Evolutionary conservation across 1,284 basidiomycete species (phyloP).

Genomic region (Cystobasidiaceae sp.): DNA sequence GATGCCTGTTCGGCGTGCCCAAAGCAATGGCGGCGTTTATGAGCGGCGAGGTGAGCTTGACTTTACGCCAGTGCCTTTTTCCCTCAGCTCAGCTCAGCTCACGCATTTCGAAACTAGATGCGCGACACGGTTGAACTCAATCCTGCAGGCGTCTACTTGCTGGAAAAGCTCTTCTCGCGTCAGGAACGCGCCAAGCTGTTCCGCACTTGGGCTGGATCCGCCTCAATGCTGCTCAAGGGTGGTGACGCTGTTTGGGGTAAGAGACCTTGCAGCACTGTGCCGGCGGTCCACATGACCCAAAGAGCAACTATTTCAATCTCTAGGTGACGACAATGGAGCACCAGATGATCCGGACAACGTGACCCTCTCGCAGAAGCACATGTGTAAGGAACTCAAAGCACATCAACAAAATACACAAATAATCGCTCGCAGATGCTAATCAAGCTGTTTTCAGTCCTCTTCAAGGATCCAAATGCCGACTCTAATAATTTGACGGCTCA

Average conservation of each 20-base stretch:
- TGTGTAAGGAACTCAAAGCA: slow-evolving; percentile 24
- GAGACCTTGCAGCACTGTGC: neutral
- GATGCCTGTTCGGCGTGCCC: slow-evolving; percentile 70
- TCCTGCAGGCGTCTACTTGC: slow-evolving; percentile 60
- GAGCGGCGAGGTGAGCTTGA: slow-evolving; percentile 61
- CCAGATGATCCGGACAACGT: slow-evolving; percentile 68
- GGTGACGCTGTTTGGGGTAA: slow-evolving; percentile 84
- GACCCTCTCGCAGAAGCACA: slow-evolving; percentile 41
- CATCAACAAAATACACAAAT: neutral
- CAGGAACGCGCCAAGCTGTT: slow-evolving; percentile 86
- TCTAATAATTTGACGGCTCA: slow-evolving; percentile 45
- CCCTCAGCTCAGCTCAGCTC: neutral
- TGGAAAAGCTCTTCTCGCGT: slow-evolving; percentile 68
- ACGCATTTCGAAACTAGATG: slow-evolving; percentile 37
- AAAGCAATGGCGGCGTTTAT: slow-evolving; percentile 96
- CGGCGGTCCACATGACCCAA: no score
- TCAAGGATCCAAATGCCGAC: slow-evolving; percentile 36
- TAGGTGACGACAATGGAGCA: slow-evolving; percentile 48
- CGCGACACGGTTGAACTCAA: slow-evolving; percentile 81
- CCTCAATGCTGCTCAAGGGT: slow-evolving; percentile 56
- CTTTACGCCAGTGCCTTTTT: no score
- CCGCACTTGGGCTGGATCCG: slow-evolving; percentile 64
- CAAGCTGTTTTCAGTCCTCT: slow-evolving; percentile 32
- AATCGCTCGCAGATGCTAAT: neutral
- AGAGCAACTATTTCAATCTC: no score